phyloP scores from a whole-genome alignment of 2,329 filamentous ascomycete genomes.

The Fusarium anguioides region DNA sequence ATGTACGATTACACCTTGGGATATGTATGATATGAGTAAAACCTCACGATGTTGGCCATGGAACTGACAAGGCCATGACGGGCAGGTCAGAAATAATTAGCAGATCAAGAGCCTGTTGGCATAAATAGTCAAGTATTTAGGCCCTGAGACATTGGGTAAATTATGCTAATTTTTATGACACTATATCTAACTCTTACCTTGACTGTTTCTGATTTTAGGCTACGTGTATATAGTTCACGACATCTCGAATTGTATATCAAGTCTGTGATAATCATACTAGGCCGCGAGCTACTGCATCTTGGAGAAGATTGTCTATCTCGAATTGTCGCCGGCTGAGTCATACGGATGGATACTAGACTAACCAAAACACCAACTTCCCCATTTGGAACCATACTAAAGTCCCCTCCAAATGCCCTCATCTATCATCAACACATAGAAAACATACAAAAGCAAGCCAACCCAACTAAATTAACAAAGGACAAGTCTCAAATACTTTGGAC shows the following conservation, averaged over 20 bases:
- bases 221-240: no score
- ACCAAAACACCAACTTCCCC: conserved; percentile 30
- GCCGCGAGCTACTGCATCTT: background rate
- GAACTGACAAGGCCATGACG: background rate
- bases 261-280: background rate
- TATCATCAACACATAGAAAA: conserved; percentile 4
- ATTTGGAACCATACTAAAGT: conserved; percentile 21
- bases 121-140: no score
- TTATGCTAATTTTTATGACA: no score
- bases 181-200: no score
- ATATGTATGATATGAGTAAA: no score
- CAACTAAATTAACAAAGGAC: no score
- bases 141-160: no score
- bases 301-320: background rate
- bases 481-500: background rate
- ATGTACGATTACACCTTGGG: no score
- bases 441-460: conserved; percentile 3
- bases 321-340: conserved; percentile 31
- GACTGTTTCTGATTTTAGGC: no score
- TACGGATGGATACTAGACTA: background rate
- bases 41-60: no score
- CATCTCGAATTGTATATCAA: background rate
- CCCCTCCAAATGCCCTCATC: background rate
- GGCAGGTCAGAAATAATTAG: no score
- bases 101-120: no score